Evolutionary conservation across 164 flowering plant species (phyloP).

Genomic region (Dillenia suffruticosa): DNA sequence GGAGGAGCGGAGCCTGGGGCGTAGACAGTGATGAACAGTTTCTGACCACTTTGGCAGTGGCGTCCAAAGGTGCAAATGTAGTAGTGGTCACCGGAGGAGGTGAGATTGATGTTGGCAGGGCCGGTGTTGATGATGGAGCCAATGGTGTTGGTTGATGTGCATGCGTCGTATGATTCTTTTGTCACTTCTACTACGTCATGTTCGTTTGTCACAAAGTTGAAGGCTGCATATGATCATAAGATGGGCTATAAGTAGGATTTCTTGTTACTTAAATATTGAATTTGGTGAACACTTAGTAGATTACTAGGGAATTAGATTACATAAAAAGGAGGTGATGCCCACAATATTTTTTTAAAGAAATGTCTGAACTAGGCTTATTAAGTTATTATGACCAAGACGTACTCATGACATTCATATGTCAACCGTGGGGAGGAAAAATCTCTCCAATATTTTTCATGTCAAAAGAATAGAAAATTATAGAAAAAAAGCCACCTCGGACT

Average conservation of each 20-base stretch:
- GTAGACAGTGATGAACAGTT: constrained; percentile 8
- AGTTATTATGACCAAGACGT: too few relatives aligned
- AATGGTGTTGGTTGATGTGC: constrained; percentile 13
- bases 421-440: too few relatives aligned
- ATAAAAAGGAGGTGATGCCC: too few relatives aligned
- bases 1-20: neutral
- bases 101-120: constrained; percentile 12
- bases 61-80: constrained; percentile 14
- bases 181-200: constrained; percentile 17
- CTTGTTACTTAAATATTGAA: too few relatives aligned
- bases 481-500: neutral
- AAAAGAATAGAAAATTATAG: neutral
- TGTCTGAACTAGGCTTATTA: too few relatives aligned
- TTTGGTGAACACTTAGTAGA: too few relatives aligned
- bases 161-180: constrained; percentile 11
- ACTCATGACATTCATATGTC: too few relatives aligned
- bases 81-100: constrained; percentile 11
- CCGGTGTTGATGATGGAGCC: constrained; percentile 3
- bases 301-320: too few relatives aligned
- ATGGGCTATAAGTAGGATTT: too few relatives aligned
- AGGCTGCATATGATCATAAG: constrained; percentile 6
- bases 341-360: too few relatives aligned
- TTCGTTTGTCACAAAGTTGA: constrained; percentile 8
- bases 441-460: too few relatives aligned
- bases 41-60: constrained; percentile 14